Percentiles rank a stretch among this genome's conserved stretches.
Conservation (phyloP, 2,329 filamentous ascomycete species). For the Massarina eburnea region DNA sequence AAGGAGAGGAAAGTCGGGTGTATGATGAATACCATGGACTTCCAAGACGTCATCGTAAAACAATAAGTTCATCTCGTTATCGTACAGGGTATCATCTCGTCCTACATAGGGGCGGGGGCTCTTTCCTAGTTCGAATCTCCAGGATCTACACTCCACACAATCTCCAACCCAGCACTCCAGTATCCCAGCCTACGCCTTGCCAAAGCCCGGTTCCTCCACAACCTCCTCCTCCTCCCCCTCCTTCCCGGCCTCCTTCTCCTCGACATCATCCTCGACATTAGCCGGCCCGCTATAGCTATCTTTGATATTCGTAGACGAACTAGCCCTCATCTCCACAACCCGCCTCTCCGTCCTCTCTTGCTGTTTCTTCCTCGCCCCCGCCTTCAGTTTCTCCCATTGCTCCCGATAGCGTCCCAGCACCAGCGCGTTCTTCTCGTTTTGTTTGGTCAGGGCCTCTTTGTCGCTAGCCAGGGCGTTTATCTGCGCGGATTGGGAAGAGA, state of each 20-base stretch:
- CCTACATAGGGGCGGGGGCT: too few relatives aligned
- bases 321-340: constrained; percentile 11
- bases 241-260: constrained; percentile 10
- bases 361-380: constrained; percentile 54
- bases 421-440: constrained; percentile 61
- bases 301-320: constrained; percentile 24
- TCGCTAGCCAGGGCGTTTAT: constrained; percentile 57
- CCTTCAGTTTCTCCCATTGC: constrained; percentile 70
- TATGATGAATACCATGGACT: too few relatives aligned
- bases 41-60: too few relatives aligned
- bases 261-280: constrained; percentile 11
- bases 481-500: constrained; percentile 27
- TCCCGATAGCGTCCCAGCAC: constrained; percentile 61
- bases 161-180: not conserved
- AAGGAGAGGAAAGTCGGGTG: too few relatives aligned
- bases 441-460: constrained; percentile 63
- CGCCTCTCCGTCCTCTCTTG: constrained; percentile 28
- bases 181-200: constrained; percentile 24
- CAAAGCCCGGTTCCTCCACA: constrained; percentile 28
- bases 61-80: too few relatives aligned
- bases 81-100: too few relatives aligned
- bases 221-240: not conserved
- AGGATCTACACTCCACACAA: not conserved
- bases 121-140: too few relatives aligned
- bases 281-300: constrained; percentile 17